phyloP scores from a whole-genome alignment of 2,329 filamentous ascomycete genomes.

The Trichoderma cornu-damae region DNA sequence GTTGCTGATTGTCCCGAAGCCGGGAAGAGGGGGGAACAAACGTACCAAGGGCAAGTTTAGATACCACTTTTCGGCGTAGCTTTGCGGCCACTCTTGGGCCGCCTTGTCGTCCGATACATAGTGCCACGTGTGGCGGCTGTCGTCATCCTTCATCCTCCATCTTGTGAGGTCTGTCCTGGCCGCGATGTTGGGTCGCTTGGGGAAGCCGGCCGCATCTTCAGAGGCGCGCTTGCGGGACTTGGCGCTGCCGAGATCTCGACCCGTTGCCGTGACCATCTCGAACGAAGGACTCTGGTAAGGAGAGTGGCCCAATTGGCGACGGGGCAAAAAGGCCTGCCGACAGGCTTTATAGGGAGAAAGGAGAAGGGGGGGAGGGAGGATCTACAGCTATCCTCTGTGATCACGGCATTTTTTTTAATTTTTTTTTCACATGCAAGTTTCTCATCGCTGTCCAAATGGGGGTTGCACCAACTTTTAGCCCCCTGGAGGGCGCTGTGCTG shows the following conservation, averaged over 20 bases:
- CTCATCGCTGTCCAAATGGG: no score
- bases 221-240: slow-evolving; percentile 42
- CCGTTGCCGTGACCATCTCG: slow-evolving; percentile 31
- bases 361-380: no score
- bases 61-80: slow-evolving; percentile 81
- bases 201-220: slow-evolving; percentile 35
- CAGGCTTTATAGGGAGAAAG: slow-evolving; percentile 4
- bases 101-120: slow-evolving; percentile 74
- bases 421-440: slow-evolving; percentile 5
- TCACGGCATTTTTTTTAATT: no score
- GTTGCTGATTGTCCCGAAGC: not conserved
- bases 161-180: slow-evolving; percentile 69
- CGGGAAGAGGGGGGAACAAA: not conserved
- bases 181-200: slow-evolving; percentile 45
- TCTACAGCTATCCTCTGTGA: no score
- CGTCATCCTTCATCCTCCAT: slow-evolving; percentile 81
- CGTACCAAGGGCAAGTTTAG: slow-evolving; percentile 72
- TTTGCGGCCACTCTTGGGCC: slow-evolving; percentile 75
- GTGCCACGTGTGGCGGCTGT: slow-evolving; percentile 87
- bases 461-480: no score
- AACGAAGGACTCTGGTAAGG: not conserved
- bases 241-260: slow-evolving; percentile 27
- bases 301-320: not conserved
- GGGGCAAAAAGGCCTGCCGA: not conserved
- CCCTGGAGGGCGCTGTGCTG: not conserved